These are phyloP conservation scores for Hygrophorus russula DNA, from an alignment of 768 basidiomycete species.

Conservation along the genomic window DNA sequence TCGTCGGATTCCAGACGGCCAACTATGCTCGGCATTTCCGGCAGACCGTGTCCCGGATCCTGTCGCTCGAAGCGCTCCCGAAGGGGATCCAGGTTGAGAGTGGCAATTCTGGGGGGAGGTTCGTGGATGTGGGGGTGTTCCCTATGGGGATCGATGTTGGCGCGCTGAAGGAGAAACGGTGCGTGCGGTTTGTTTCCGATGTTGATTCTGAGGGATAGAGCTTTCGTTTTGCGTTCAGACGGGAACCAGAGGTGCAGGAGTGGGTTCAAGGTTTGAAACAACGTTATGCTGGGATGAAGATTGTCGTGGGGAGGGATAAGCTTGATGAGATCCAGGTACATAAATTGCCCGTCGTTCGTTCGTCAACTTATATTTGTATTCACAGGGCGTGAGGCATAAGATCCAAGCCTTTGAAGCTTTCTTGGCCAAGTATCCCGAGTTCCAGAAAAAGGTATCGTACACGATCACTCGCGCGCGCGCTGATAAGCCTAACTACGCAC, in stretches of 20 bases:
- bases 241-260: no score
- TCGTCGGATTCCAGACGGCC: slow-evolving; percentile 87
- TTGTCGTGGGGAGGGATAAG: no score
- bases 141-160: slow-evolving; percentile 88
- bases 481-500: no score
- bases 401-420: no score
- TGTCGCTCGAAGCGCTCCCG: slow-evolving; percentile 71
- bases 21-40: slow-evolving; percentile 79
- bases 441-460: slow-evolving; percentile 52
- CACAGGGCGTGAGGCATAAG: no score
- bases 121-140: slow-evolving; percentile 82
- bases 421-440: slow-evolving; percentile 70
- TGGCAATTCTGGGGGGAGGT: slow-evolving; percentile 22
- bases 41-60: slow-evolving; percentile 73
- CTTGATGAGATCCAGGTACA: no score
- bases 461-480: no score
- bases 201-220: neutral
- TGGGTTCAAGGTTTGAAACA: no score
- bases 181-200: slow-evolving; percentile 39
- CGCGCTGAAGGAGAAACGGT: no score
- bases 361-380: no score
- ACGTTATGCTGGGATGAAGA: no score
- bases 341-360: no score
- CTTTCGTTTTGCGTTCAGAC: slow-evolving; percentile 3
- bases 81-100: slow-evolving; percentile 60